Percentiles rank a stretch among this genome's conserved stretches.
These are phyloP conservation scores for Pseudogymnoascus sp. DNA, from an alignment of 2,329 filamentous ascomycete species.

Conservation along the genomic window DNA sequence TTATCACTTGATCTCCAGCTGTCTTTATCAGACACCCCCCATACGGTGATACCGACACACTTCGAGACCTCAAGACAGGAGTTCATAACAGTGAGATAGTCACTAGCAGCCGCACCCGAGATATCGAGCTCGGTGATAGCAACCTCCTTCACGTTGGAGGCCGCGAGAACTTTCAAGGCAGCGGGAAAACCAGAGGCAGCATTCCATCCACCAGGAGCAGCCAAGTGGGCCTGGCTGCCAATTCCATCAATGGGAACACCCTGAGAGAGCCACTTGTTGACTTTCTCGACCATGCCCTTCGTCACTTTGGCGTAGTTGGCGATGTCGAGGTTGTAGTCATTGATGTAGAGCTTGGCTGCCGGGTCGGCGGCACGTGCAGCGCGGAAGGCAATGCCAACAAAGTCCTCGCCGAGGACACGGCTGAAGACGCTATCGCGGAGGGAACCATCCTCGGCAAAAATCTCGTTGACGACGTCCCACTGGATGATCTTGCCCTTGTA, in stretches of 20 bases:
- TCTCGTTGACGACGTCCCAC: conserved; percentile 60
- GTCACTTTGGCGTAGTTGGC: conserved; percentile 50
- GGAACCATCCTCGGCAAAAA: conserved; percentile 39
- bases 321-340: conserved; percentile 53
- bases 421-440: conserved; percentile 57
- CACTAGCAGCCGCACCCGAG: conserved; percentile 42
- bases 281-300: conserved; percentile 44
- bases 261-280: conserved; percentile 54
- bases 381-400: conserved; percentile 61
- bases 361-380: conserved; percentile 61
- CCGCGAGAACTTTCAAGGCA: conserved; percentile 17
- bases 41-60: conserved; percentile 29
- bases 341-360: conserved; percentile 63
- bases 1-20: conserved; percentile 43
- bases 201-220: conserved; percentile 46
- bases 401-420: conserved; percentile 60
- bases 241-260: conserved; percentile 61
- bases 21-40: conserved; percentile 33
- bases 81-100: conserved; percentile 27
- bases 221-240: conserved; percentile 41
- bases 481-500: conserved; percentile 57
- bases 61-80: conserved; percentile 25
- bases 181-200: background rate
- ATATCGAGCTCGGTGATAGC: conserved; percentile 65
- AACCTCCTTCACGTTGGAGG: conserved; percentile 11